Evolutionary conservation across 176 grass and related monocot species (phyloP).

Genomic region (Carex kokanica): DNA sequence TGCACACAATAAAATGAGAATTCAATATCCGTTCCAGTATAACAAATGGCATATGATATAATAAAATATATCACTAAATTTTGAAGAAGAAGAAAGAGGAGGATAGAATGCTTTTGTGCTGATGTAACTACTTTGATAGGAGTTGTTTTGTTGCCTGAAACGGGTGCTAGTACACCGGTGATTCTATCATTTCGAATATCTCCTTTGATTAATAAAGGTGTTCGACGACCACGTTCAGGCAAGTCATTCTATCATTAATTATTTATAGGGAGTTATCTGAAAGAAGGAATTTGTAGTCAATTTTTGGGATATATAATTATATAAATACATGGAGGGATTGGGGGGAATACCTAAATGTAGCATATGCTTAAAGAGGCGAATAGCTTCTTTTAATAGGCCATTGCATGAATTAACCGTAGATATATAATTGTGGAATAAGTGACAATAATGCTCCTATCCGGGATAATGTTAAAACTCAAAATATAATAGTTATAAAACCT

Average conservation of each 20-base stretch:
- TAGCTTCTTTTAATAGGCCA: slow-evolving; percentile 23
- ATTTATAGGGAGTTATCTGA: not conserved
- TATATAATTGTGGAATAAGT: no score
- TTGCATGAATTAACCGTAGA: slow-evolving; percentile 15
- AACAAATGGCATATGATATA: not conserved
- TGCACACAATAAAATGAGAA: no score
- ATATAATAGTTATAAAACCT: no score
- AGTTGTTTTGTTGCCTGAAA: not conserved
- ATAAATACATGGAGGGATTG: slow-evolving; percentile 36
- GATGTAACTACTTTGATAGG: not conserved
- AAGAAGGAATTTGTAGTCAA: no score
- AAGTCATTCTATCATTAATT: not conserved
- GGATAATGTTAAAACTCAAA: no score
- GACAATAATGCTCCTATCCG: no score
- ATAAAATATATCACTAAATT: not conserved
- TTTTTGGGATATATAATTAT: no score
- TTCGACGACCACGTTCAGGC: not conserved
- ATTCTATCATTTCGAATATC: not conserved
- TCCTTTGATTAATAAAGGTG: not conserved
- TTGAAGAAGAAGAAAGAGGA: not conserved
- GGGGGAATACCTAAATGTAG: slow-evolving; percentile 31
- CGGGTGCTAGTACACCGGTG: not conserved
- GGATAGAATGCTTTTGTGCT: not conserved
- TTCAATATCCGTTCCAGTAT: not conserved
- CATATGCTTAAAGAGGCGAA: slow-evolving; percentile 41